Evolutionary conservation across 139 green algal genomes (phyloP).

Genomic region (Micractinium sp.): DNA sequence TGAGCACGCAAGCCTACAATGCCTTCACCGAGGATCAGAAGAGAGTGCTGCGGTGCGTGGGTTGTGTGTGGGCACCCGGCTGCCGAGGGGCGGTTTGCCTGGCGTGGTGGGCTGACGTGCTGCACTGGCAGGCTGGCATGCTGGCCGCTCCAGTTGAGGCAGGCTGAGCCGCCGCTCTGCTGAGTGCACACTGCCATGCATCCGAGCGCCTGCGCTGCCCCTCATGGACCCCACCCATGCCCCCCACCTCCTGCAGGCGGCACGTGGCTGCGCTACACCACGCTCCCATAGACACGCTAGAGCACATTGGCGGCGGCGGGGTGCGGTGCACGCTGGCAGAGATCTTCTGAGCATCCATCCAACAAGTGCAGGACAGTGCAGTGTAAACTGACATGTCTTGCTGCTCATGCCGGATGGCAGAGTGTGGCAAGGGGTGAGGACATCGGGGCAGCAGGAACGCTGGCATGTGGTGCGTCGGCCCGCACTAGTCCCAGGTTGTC

Average conservation of each 20-base stretch:
- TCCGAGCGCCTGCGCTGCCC: not conserved
- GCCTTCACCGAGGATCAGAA: conserved; percentile 88
- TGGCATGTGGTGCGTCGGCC: too few relatives aligned
- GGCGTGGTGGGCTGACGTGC: not conserved
- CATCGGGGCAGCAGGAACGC: too few relatives aligned
- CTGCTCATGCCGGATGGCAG: not conserved
- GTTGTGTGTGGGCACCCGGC: not conserved
- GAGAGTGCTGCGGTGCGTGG: conserved; percentile 15
- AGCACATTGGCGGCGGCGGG: conserved; percentile 90
- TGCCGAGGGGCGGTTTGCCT: not conserved
- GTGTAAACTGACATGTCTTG: too few relatives aligned
- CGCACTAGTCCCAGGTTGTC: too few relatives aligned
- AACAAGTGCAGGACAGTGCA: not conserved
- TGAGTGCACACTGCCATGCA: not conserved
- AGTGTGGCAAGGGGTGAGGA: not conserved
- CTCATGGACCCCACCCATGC: not conserved
- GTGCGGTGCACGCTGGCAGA: conserved; percentile 94
- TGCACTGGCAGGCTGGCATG: not conserved
- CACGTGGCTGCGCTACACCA: conserved; percentile 86
- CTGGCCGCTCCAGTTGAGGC: not conserved
- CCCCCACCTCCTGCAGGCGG: conserved; percentile 51
- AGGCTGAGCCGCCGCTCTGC: not conserved
- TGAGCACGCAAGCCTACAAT: conserved; percentile 85
- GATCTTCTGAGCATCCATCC: conserved; percentile 71
- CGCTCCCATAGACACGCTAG: conserved; percentile 90